Evolutionary conservation across 495 filamentous ascomycete species (phyloP).

Genomic region (Usnea hakonensis): DNA sequence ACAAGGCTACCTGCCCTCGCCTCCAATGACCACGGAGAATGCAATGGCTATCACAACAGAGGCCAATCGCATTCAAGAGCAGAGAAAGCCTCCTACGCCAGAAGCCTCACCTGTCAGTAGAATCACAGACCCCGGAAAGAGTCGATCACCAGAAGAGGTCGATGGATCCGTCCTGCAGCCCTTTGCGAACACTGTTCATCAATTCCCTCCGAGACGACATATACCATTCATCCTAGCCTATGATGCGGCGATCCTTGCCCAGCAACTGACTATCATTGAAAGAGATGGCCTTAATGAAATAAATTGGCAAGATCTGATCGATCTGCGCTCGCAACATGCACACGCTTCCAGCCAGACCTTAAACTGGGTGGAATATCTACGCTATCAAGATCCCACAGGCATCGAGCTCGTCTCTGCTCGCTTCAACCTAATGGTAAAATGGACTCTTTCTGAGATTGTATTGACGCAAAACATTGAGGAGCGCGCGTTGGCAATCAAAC

Average conservation of each 20-base stretch:
- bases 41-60: conserved; percentile 43
- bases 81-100: conserved; percentile 43
- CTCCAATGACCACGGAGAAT: conserved; percentile 66
- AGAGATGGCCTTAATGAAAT: conserved; percentile 94
- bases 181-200: conserved; percentile 22
- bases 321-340: conserved; percentile 83
- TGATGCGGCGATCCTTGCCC: conserved; percentile 79
- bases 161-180: conserved; percentile 19
- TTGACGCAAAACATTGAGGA: conserved; percentile 77
- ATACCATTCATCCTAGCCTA: conserved; percentile 89
- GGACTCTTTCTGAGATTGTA: conserved; percentile 86
- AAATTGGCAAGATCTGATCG: conserved; percentile 95
- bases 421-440: conserved; percentile 97
- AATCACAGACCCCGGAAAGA: conserved; percentile 13
- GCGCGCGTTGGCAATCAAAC: conserved; percentile 73
- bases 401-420: conserved; percentile 94
- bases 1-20: conserved; percentile 67
- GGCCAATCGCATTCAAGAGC: conserved; percentile 35
- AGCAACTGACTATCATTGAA: conserved; percentile 93
- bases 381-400: conserved; percentile 69
- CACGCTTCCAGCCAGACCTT: conserved; percentile 55
- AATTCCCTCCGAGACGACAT: conserved; percentile 42
- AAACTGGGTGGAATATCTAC: conserved; percentile 89
- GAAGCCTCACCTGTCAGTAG: conserved; percentile 40
- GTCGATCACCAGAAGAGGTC: conserved; percentile 16